Evolutionary conservation across 495 filamentous ascomycete genomes (phyloP).

Genomic region (Amphirosellinia nigrospora): DNA sequence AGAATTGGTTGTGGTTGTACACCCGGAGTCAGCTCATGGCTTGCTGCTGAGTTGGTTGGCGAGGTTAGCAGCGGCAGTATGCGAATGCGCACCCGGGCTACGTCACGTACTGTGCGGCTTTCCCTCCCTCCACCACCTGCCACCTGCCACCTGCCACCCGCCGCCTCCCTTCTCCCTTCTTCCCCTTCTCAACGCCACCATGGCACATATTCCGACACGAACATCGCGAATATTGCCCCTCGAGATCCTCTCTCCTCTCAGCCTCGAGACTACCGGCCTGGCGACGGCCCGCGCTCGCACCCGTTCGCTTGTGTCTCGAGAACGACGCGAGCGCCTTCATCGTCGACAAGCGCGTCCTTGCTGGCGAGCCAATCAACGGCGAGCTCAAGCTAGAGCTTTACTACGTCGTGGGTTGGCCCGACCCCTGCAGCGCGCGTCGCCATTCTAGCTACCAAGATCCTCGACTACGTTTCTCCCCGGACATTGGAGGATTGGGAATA

Average conservation of each 20-base stretch:
- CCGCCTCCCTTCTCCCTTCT: not conserved
- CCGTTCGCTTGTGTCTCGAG: conserved; percentile 42
- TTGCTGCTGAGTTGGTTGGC: not conserved
- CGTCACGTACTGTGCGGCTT: not conserved
- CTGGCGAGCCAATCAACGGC: conserved; percentile 35
- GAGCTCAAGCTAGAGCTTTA: conserved; percentile 41
- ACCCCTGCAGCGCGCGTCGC: conserved; percentile 47
- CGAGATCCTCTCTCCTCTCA: conserved; percentile 46
- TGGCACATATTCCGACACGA: conserved; percentile 22
- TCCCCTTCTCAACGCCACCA: conserved; percentile 18
- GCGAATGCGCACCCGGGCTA: conserved; percentile 6
- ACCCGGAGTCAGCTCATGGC: not conserved
- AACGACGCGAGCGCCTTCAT: conserved; percentile 54
- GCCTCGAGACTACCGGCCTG: conserved; percentile 42
- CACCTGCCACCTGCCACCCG: too few relatives aligned
- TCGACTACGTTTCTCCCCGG: conserved; percentile 54
- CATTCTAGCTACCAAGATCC: conserved; percentile 44
- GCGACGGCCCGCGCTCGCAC: conserved; percentile 46
- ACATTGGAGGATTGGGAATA: conserved; percentile 54
- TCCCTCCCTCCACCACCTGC: not conserved
- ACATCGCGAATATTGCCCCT: conserved; percentile 26
- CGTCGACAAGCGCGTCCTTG: conserved; percentile 51
- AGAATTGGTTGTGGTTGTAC: not conserved
- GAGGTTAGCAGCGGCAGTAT: conserved; percentile 1
- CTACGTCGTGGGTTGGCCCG: conserved; percentile 53